phyloP scores from a whole-genome alignment of 768 basidiomycete genomes.

The Russula dissimulans region DNA sequence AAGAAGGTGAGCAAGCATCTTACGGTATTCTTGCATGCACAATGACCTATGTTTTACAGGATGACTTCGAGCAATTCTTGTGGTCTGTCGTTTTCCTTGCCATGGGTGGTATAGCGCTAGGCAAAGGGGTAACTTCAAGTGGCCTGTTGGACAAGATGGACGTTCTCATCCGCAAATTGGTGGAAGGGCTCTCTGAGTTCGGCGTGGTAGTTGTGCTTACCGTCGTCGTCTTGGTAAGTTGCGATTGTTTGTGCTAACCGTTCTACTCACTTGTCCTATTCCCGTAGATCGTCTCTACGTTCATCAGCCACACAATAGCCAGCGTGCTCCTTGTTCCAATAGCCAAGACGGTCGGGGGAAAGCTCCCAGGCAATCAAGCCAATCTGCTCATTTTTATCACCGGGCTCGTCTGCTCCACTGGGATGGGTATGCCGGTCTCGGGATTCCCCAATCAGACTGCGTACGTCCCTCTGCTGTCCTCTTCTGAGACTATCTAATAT shows the following conservation, averaged over 20 bases:
- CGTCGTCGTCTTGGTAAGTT: slow-evolving; percentile 26
- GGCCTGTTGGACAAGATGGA: slow-evolving; percentile 81
- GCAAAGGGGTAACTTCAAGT: slow-evolving; percentile 84
- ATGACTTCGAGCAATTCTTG: slow-evolving; percentile 89
- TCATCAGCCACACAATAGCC: slow-evolving; percentile 96
- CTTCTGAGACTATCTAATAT: neutral
- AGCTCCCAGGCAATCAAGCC: slow-evolving; percentile 54
- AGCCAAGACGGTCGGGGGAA: slow-evolving; percentile 81
- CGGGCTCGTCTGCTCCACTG: slow-evolving; percentile 84
- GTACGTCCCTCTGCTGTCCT: slow-evolving; percentile 38
- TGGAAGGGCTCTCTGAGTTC: slow-evolving; percentile 57
- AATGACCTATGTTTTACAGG: slow-evolving; percentile 34
- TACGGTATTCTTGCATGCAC: neutral
- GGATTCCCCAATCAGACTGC: slow-evolving; percentile 99
- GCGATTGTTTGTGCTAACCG: neutral
- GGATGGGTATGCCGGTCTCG: slow-evolving; percentile 98
- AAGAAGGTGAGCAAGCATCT: slow-evolving; percentile 61
- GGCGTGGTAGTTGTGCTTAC: slow-evolving; percentile 57
- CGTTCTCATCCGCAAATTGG: slow-evolving; percentile 43
- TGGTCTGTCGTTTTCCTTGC: slow-evolving; percentile 95
- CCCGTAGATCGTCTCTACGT: slow-evolving; percentile 71
- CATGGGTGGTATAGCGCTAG: slow-evolving; percentile 96
- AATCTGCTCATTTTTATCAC: slow-evolving; percentile 91
- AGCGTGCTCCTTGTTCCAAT: slow-evolving; percentile 96
- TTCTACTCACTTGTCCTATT: neutral